These are phyloP conservation scores for Wallacemonas sp. DNA, from an alignment of 208 protist genomes.

Conservation along the genomic window DNA sequence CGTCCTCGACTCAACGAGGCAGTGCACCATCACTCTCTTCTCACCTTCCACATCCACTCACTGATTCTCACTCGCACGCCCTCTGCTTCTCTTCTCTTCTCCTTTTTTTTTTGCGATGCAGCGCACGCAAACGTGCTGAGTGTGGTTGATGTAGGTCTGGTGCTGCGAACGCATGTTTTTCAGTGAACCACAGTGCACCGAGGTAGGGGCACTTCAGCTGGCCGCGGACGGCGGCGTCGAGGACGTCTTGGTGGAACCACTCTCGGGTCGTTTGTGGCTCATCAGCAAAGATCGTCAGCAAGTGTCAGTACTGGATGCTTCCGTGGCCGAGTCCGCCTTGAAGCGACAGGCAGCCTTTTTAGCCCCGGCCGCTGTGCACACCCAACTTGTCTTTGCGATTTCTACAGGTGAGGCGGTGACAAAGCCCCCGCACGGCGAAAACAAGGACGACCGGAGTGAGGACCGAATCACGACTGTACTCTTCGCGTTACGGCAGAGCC, in stretches of 20 bases:
- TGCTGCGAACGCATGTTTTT: neutral
- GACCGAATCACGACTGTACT: slow-evolving; percentile 1
- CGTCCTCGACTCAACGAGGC: too few species aligned
- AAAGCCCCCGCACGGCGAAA: neutral
- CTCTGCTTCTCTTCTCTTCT: too few species aligned
- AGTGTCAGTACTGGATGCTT: neutral
- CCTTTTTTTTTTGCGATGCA: too few species aligned
- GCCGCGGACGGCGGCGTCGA: neutral
- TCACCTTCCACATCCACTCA: too few species aligned
- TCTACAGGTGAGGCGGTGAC: neutral
- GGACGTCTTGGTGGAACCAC: neutral
- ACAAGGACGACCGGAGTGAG: neutral
- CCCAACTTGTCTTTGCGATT: neutral
- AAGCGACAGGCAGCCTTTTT: neutral
- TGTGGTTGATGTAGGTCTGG: too few species aligned
- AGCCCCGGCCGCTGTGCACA: neutral
- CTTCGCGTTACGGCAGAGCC: neutral
- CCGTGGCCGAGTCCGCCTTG: neutral
- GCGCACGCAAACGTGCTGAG: too few species aligned
- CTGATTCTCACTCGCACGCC: too few species aligned
- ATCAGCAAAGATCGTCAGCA: neutral
- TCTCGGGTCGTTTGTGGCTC: neutral
- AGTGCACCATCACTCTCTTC: too few species aligned
- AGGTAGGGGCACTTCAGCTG: neutral
- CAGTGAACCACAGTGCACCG: neutral